A percentile compares a stretch with the other conserved stretches of the same genome.
Evolutionary conservation across 2,329 filamentous ascomycete genomes (phyloP).

Genomic region (Pseudogymnoascus sp.): DNA sequence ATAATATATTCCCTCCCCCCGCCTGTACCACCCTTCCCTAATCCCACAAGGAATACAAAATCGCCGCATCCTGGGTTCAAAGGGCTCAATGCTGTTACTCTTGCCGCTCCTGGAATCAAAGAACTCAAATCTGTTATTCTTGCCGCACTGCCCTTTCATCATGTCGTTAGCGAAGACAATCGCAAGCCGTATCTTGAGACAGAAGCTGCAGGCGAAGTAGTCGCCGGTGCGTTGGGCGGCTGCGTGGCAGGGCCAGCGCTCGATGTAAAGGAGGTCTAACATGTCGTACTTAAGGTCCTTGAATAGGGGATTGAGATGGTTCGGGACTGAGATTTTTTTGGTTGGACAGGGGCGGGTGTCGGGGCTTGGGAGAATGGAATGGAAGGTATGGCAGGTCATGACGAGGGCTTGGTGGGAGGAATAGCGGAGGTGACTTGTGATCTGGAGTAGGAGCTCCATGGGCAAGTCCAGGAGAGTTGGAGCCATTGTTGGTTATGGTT

Average conservation of each 20-base stretch:
- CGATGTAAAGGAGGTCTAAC: neutral
- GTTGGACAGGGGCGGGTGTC: neutral
- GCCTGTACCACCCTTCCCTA: neutral
- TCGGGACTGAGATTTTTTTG: neutral
- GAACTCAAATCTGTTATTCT: accelerated
- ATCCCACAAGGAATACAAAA: neutral
- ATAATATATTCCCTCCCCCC: neutral
- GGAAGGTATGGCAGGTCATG: neutral
- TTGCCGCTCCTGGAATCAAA: neutral
- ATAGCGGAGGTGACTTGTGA: neutral
- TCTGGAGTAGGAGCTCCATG: neutral
- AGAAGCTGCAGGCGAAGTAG: neutral
- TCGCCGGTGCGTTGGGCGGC: neutral
- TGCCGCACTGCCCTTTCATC: neutral
- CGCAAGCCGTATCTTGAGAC: neutral
- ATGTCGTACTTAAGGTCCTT: neutral
- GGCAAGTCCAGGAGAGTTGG: neutral
- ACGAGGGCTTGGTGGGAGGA: neutral
- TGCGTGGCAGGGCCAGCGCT: neutral
- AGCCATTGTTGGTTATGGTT: neutral
- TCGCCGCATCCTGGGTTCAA: neutral
- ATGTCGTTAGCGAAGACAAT: neutral
- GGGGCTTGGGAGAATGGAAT: neutral
- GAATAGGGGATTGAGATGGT: neutral
- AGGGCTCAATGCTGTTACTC: accelerated